A percentile compares a stretch with the other conserved stretches of the same genome.
phyloP scores from a whole-genome alignment of 2,329 filamentous ascomycete genomes.

The Neodidymelliopsis sp. region DNA sequence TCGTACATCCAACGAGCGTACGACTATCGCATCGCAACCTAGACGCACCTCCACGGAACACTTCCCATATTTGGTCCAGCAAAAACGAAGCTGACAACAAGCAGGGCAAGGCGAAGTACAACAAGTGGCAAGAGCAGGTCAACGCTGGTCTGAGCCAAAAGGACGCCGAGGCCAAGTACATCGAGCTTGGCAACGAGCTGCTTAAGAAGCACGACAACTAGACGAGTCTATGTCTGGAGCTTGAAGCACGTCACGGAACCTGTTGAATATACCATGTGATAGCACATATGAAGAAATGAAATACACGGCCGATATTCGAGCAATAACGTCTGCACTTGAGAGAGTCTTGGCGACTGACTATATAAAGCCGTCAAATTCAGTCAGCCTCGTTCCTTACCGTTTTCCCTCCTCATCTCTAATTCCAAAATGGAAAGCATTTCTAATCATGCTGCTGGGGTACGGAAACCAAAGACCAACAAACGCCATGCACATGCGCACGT shows the following conservation, averaged over 20 bases:
- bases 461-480: too few species aligned
- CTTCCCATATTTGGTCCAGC: neutral
- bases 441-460: too few species aligned
- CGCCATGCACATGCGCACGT: too few species aligned
- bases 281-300: constrained; percentile 16
- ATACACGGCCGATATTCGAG: constrained; percentile 12
- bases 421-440: too few species aligned
- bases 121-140: constrained; percentile 75
- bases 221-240: neutral
- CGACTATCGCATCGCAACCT: too few species aligned
- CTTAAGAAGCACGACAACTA: constrained; percentile 73
- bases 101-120: constrained; percentile 81
- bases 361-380: too few species aligned
- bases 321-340: too few species aligned
- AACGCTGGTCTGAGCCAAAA: constrained; percentile 69
- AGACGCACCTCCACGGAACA: neutral
- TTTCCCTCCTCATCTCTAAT: too few species aligned
- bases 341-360: too few species aligned
- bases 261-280: constrained; percentile 4
- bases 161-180: constrained; percentile 78
- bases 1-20: neutral
- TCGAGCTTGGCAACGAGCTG: constrained; percentile 73
- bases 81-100: constrained; percentile 6
- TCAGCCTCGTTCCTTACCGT: too few species aligned
- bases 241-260: neutral